Conservation (phyloP, 495 filamentous ascomycete genomes). For the Aspergillus wentii region DNA sequence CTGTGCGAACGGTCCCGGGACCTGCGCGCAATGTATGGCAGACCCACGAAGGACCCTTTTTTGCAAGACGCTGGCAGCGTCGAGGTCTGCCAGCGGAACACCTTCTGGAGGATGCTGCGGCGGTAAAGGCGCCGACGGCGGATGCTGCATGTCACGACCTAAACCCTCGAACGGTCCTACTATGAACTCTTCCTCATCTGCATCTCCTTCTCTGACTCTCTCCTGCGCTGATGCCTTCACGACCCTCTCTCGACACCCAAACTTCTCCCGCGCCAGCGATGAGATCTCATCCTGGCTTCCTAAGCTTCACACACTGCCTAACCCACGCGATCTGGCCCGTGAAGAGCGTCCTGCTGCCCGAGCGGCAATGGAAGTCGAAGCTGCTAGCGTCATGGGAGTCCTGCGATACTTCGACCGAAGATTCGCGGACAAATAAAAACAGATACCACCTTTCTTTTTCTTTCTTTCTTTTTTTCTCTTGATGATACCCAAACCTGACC, state of each 20-base stretch:
- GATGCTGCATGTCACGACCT: slow-evolving; percentile 42
- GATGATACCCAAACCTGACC: slow-evolving; percentile 42
- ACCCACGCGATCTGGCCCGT: slow-evolving; percentile 31
- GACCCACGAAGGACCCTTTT: slow-evolving; percentile 80
- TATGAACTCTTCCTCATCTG: slow-evolving; percentile 6
- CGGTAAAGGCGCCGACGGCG: slow-evolving; percentile 43
- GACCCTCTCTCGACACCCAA: slow-evolving; percentile 72
- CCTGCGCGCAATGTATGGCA: slow-evolving; percentile 71
- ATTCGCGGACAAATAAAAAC: slow-evolving; percentile 49
- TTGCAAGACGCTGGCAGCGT: slow-evolving; percentile 77
- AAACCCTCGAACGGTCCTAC: slow-evolving; percentile 2
- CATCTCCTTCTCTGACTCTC: slow-evolving; percentile 35
- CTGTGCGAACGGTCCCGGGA: slow-evolving; percentile 70
- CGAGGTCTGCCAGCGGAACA: slow-evolving; percentile 43
- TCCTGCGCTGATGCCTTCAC: slow-evolving; percentile 79
- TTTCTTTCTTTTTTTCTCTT: slow-evolving; percentile 6
- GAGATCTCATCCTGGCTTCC: slow-evolving; percentile 73
- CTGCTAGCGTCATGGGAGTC: slow-evolving; percentile 82
- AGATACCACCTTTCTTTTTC: slow-evolving; percentile 1
- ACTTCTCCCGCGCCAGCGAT: slow-evolving; percentile 70
- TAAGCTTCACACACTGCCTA: slow-evolving; percentile 58
- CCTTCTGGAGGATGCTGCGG: slow-evolving; percentile 48
- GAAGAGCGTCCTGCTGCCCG: slow-evolving; percentile 25
- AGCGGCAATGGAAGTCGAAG: slow-evolving; percentile 73
- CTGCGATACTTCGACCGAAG: slow-evolving; percentile 77